Base-by-base conservation (phyloP, 495 filamentous ascomycete species). In the Penicillium simplicissimum region DNA sequence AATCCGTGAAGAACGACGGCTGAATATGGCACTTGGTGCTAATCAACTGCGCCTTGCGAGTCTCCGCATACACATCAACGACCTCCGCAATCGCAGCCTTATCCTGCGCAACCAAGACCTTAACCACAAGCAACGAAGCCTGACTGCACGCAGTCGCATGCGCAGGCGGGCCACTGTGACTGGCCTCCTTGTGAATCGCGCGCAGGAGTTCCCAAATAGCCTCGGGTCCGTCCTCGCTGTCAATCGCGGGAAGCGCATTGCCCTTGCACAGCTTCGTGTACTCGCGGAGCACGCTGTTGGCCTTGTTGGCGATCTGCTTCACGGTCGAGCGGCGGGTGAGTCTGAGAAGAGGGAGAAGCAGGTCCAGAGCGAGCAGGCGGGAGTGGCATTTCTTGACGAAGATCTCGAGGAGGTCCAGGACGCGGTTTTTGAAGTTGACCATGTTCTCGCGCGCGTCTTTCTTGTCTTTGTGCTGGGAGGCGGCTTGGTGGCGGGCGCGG, bases 391-490 rank as follows among this genome's bases (percentile, higher is more conserved):
- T 87, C 73, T 92, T 96, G 61, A 93, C 81, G 73, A 89, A 98
- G 61, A 96, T 90, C 61, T 90, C 84, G 23, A 98, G 81, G 0
- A 98, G 79, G 67, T 98, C 95, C 14, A 98, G 78, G 9, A 97
- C 87, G 37, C 93, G 88, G 76, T 89, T 90, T 81, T 98, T 98
- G 85, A 98, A 97, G 75, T 94, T 92, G 64, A 95, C 76, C 67
- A 98, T 90, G n/a, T 83, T 90, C 57, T 94, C 90, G 67, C 90
- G 92, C 48, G 95, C 91, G 59, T 91, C 89, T 70, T 90, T 91
- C 59, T 88, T 88, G 69, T 95, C 89, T 69, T 90, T 85, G 73
- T 91, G 91, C 72, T 90, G 88, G 68, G 79, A 82, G 1, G 75
- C 79, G 11, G 68, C 73, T 59, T 84, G 75, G 60, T 83, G 87